Percentiles rank a stretch among this genome's conserved stretches.
Evolutionary conservation across 495 filamentous ascomycete genomes (phyloP).

Genomic region (Umbilicaria muhlenbergii): DNA sequence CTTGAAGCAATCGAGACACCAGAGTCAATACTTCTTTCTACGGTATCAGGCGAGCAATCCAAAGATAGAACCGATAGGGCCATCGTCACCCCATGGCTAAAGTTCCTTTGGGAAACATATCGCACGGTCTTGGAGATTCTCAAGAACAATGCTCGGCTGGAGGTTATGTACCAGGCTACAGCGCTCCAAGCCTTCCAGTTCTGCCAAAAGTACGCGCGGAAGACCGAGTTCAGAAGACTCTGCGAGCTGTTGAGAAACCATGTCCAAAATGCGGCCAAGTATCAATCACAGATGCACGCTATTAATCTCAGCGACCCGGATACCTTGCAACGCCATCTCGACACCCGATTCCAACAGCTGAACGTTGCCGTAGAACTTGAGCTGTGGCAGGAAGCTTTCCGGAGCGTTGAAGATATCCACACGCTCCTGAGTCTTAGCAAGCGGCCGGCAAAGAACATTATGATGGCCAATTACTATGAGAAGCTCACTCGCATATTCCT

Average conservation of each 20-base stretch:
- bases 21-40: constrained; percentile 93
- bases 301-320: constrained; percentile 98
- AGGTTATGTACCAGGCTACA: constrained; percentile 96
- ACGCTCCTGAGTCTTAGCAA: constrained; percentile 98
- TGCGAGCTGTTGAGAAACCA: constrained; percentile 97
- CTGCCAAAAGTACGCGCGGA: constrained; percentile 93
- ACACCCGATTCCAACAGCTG: constrained; percentile 95
- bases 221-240: constrained; percentile 96
- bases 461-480: constrained; percentile 99
- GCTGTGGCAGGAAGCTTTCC: constrained; percentile 98
- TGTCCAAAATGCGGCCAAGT: constrained; percentile 98
- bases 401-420: constrained; percentile 97
- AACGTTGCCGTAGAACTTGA: constrained; percentile 97
- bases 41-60: constrained; percentile 94
- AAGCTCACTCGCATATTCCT: constrained; percentile 96
- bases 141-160: constrained; percentile 94
- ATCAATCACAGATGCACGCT: constrained; percentile 95
- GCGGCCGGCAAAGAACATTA: constrained; percentile 95
- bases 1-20: constrained; percentile 94
- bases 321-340: constrained; percentile 89
- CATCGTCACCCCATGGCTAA: constrained; percentile 96
- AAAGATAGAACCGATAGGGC: constrained; percentile 92
- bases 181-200: constrained; percentile 97
- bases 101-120: constrained; percentile 99
- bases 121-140: constrained; percentile 95